A percentile compares a stretch with the other conserved stretches of the same genome.
These are phyloP conservation scores for Teunomyces panamensis DNA, from an alignment of 805 yeast species.

Conservation along the genomic window DNA sequence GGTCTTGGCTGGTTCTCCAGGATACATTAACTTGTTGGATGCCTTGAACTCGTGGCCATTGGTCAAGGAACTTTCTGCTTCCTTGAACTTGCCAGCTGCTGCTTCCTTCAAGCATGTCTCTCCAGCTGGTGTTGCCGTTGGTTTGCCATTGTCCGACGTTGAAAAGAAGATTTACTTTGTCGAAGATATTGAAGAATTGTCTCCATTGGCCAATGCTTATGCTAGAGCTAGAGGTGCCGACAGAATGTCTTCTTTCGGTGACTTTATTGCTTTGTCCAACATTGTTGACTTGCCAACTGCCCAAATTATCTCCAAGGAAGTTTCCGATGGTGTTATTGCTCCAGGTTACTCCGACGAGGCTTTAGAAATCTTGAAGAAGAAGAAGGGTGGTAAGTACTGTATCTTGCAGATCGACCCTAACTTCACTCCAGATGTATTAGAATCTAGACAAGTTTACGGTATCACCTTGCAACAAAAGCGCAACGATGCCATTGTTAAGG, in stretches of 20 bases:
- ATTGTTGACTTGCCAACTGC: slow-evolving; percentile 97
- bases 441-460: slow-evolving; percentile 95
- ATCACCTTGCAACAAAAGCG: slow-evolving; percentile 94
- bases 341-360: slow-evolving; percentile 96
- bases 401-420: slow-evolving; percentile 94
- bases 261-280: slow-evolving; percentile 95
- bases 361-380: slow-evolving; percentile 78
- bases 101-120: slow-evolving; percentile 98
- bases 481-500: slow-evolving; percentile 93
- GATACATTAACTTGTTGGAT: slow-evolving; percentile 93
- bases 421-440: slow-evolving; percentile 75
- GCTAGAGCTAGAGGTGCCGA: slow-evolving; percentile 99
- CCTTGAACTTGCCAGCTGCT: slow-evolving; percentile 95
- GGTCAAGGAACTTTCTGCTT: slow-evolving; percentile 93
- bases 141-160: slow-evolving; percentile 83
- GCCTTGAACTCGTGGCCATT: slow-evolving; percentile 98
- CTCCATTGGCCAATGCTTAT: slow-evolving; percentile 96
- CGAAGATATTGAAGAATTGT: slow-evolving; percentile 87
- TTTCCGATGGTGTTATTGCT: slow-evolving; percentile 97
- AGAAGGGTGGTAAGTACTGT: slow-evolving; percentile 97
- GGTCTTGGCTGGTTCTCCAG: slow-evolving; percentile 93
- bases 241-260: slow-evolving; percentile 99
- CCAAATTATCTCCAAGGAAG: slow-evolving; percentile 94
- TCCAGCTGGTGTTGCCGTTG: slow-evolving; percentile 99
- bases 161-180: slow-evolving; percentile 97